These are phyloP conservation scores for Seiridium cupressi DNA, from an alignment of 2,329 filamentous ascomycete species.

Conservation along the genomic window DNA sequence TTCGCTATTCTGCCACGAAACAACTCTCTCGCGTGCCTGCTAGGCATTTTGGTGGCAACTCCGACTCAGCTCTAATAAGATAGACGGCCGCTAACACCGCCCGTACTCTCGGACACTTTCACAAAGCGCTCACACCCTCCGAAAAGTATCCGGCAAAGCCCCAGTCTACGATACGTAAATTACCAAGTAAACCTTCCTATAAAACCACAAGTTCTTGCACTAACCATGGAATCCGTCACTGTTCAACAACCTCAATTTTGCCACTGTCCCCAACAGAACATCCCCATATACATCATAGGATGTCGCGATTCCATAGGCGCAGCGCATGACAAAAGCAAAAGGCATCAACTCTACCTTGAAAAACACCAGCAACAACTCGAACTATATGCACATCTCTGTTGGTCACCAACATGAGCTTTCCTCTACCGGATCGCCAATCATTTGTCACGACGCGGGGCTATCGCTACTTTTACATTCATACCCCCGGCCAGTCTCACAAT, in stretches of 20 bases:
- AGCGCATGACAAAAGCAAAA: no score
- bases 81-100: neutral
- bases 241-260: no score
- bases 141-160: neutral
- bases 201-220: neutral
- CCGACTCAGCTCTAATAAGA: no score
- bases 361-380: neutral
- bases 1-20: no score
- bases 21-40: no score
- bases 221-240: neutral
- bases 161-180: neutral
- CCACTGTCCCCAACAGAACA: no score
- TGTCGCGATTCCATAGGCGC: no score
- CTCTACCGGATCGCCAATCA: neutral
- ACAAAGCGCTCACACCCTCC: neutral
- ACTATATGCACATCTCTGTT: neutral
- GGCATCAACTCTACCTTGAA: no score
- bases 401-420: neutral
- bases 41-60: no score
- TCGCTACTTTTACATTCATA: conserved; percentile 7
- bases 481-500: neutral
- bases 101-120: neutral
- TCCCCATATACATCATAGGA: no score
- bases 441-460: conserved; percentile 24
- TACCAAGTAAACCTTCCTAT: neutral